Base-by-base conservation (phyloP, 306 rosid species). In the Astragalus membranaceus region DNA sequence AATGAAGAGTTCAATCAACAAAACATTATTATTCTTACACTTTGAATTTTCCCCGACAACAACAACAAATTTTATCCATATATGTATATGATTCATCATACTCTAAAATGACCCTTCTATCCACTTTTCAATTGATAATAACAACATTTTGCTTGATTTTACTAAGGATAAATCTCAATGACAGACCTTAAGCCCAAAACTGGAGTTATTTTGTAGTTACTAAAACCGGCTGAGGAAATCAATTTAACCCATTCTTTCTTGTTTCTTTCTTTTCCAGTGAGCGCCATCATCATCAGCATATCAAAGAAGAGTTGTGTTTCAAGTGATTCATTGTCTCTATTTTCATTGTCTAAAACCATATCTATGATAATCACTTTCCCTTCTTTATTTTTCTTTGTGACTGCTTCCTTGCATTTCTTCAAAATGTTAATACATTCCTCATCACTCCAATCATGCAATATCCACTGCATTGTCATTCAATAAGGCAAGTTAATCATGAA, bases 291-390 rank as follows among this genome's bases (percentile, higher is more conserved):
- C 78, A 73, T 50, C 13, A 51, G 0, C 64, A 73, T 73, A 32
- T 73, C 78, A 63, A 63, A 63, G n/a, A 73, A 73, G 8, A 73
- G 64, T 0, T 63, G 63, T 10, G 78, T 74, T 64, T 63, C 72
- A 41, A 74, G 0, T 10, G 39, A 74, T 30, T 63, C 23, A 26
- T 52, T 11, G 2, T 52, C 35, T 63, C 46, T 15, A 1, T 41
- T 41, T 3, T 63, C 52, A 29, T 16, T 33, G 4, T 51, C 64
- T 8, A 63, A 3, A 4, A 63, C 78, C 47, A 63, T 63, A 3
- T 74, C 78, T 26, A 74, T 41, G 55, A 74, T 15, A 5, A 74
- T 64, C 36, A 74, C 78, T 8, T 52, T 74, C 7, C 78, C 71
- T 64, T 39, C 17, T 47, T 61, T 23, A 4, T 17, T 37, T 35